Base-by-base conservation (phyloP, 345 rosid genomes). In the Dimocarpus longan region DNA sequence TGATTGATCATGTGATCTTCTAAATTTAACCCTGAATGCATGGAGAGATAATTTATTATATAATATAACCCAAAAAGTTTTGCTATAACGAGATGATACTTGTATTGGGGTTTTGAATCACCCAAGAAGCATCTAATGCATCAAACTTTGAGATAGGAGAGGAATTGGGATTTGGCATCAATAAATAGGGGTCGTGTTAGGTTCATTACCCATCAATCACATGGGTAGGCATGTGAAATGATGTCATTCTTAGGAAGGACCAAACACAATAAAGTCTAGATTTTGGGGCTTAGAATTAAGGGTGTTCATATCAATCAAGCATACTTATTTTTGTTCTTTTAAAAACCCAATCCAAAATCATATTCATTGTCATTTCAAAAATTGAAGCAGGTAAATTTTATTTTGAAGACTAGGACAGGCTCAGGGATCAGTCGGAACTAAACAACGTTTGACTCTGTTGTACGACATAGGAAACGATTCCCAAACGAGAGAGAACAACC, bases 191-290 rank as follows among this genome's bases (percentile, higher is more conserved):
- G 32, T 12, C 19, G 15, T n/a, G 32, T 26, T 37, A 1, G 75
- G 62, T 56, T 62, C 64, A 32, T 40, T 42, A 8, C 11, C 10
- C 21, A 59, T 21, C 24, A 19, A 60, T 74, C 76, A 74, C 76
- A 40, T 74, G 77, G 11, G 12, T 22, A 8, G 21, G 68, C 77
- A 74, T 8, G 77, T 74, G 77, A 44, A 62, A 11, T 43, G 77
- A 62, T 74, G 68, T 57, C 13, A 62, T 42, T 26, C 77, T 62
- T 62, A 1, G 22, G 4, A 21, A 21, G 11, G 6, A n/a, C 73
- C 50, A 8, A 60, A 60, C 65, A n/a, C 0, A n/a, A 60, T 60
- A 8, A 59, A 21, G 4, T 21, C 65, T 60, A 60, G 10, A 60
- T 6, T 19, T 60, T n/a, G 28, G 64, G 24, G 65, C 26, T 21